Evolutionary conservation across 2,329 filamentous ascomycete species (phyloP).

Genomic region (Colletotrichum neosansevieriae): DNA sequence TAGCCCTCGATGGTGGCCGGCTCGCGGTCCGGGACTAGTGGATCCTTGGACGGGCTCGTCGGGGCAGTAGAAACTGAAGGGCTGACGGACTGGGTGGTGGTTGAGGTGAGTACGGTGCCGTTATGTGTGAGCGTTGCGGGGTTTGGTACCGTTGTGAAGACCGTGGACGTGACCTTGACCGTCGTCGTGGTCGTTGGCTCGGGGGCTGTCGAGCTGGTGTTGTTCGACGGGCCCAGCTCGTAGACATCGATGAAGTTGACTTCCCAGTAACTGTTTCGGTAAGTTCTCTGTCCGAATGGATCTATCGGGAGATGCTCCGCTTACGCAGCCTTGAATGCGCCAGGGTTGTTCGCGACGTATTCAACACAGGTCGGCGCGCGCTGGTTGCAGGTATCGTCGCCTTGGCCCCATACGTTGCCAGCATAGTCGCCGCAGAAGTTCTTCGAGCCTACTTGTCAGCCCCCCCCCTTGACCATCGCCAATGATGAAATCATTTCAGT

Average conservation of each 20-base stretch:
- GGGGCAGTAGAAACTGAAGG: slow-evolving; percentile 19
- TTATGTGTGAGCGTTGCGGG: slow-evolving; percentile 36
- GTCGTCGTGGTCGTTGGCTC: slow-evolving; percentile 47
- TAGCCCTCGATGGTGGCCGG: slow-evolving; percentile 50
- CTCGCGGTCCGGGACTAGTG: slow-evolving; percentile 45
- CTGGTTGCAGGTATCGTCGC: slow-evolving; percentile 51
- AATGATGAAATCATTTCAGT: background rate
- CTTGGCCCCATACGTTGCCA: slow-evolving; percentile 57
- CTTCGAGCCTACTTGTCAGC: slow-evolving; percentile 44
- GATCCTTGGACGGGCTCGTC: slow-evolving; percentile 32
- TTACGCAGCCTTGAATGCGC: slow-evolving; percentile 54
- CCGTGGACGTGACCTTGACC: slow-evolving; percentile 44
- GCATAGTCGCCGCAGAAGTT: slow-evolving; percentile 85
- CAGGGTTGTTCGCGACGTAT: slow-evolving; percentile 60
- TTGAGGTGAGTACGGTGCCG: slow-evolving; percentile 25
- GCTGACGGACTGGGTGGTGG: slow-evolving; percentile 15
- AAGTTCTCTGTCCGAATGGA: background rate
- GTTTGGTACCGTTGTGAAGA: slow-evolving; percentile 44
- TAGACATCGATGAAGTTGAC: slow-evolving; percentile 67
- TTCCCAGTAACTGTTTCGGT: slow-evolving; percentile 58
- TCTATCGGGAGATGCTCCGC: background rate
- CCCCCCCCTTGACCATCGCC: background rate
- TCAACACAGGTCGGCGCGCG: slow-evolving; percentile 59
- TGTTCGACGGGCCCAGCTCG: slow-evolving; percentile 40
- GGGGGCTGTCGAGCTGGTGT: background rate